Percentiles rank a stretch among this genome's conserved stretches.
phyloP scores from a whole-genome alignment of 2,329 filamentous ascomycete species.

The Leptographium wingfieldii region DNA sequence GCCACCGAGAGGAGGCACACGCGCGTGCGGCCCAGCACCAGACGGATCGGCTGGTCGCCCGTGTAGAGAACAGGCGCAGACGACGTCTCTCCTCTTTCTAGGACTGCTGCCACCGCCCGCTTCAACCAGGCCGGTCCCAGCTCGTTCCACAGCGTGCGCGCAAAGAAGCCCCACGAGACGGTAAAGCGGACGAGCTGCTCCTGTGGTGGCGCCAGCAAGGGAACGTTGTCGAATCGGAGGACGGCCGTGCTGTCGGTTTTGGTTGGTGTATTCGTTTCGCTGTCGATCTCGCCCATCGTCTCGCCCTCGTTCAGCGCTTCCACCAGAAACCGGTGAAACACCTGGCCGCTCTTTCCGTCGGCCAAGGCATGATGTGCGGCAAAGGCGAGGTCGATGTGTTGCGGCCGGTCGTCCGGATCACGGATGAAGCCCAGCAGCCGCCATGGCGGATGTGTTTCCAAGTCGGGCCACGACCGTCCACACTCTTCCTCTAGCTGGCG shows the following conservation, averaged over 20 bases:
- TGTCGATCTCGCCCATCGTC: constrained; percentile 7
- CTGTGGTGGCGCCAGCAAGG: constrained; percentile 25
- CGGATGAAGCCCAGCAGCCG: constrained; percentile 26
- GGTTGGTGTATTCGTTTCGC: not conserved
- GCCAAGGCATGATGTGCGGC: constrained; percentile 39
- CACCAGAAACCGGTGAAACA: constrained; percentile 37
- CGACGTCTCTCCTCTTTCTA: not conserved
- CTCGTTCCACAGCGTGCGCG: constrained; percentile 25
- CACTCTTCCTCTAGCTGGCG: constrained; percentile 26
- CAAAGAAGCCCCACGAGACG: constrained; percentile 27
- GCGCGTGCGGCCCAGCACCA: constrained; percentile 19
- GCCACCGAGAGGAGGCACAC: constrained; percentile 25
- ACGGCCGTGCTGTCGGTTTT: constrained; percentile 1
- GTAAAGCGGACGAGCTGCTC: constrained; percentile 29
- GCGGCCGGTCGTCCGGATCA: constrained; percentile 12
- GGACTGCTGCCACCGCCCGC: not conserved
- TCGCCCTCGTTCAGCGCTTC: constrained; percentile 23
- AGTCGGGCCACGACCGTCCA: constrained; percentile 26
- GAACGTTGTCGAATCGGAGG: constrained; percentile 20
- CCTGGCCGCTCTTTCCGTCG: constrained; percentile 35
- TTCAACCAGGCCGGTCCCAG: constrained; percentile 26
- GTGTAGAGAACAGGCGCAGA: constrained; percentile 23
- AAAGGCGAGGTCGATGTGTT: constrained; percentile 28
- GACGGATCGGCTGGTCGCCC: constrained; percentile 18
- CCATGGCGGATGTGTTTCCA: constrained; percentile 33